These are phyloP conservation scores for Fusarium pseudoanthophilum DNA, from an alignment of 2,329 filamentous ascomycete genomes.

Conservation along the genomic window DNA sequence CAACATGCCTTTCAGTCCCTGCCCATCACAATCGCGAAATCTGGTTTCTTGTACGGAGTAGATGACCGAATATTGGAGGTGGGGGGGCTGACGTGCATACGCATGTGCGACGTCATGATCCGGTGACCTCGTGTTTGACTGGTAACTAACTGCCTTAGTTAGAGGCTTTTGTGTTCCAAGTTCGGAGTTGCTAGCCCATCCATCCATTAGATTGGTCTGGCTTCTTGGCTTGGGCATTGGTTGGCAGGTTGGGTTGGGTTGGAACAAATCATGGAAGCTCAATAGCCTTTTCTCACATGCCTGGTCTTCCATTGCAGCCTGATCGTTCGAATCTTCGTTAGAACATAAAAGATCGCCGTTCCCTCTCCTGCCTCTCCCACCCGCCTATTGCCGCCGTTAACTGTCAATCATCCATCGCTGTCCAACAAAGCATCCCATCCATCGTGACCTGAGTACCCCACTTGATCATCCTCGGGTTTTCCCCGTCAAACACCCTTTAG, in stretches of 20 bases:
- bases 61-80: slow-evolving; percentile 3
- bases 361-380: slow-evolving; percentile 4
- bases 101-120: slow-evolving; percentile 43
- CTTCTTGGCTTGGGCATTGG: slow-evolving; percentile 27
- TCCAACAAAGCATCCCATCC: slow-evolving; percentile 11
- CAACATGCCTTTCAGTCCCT: slow-evolving; percentile 15
- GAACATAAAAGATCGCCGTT: slow-evolving; percentile 41
- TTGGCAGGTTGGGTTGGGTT: slow-evolving; percentile 11
- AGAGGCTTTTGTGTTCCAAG: slow-evolving; percentile 15
- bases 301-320: slow-evolving; percentile 10
- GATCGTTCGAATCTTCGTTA: not conserved
- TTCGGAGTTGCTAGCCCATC: slow-evolving; percentile 3
- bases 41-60: slow-evolving; percentile 36
- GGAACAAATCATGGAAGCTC: slow-evolving; percentile 29
- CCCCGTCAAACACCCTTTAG: slow-evolving; percentile 11
- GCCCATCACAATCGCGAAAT: slow-evolving; percentile 27
- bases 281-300: slow-evolving; percentile 7
- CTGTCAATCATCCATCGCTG: slow-evolving; percentile 7
- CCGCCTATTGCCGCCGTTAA: slow-evolving; percentile 16
- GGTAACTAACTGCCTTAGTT: not conserved
- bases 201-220: slow-evolving; percentile 7
- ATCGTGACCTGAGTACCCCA: slow-evolving; percentile 26
- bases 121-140: slow-evolving; percentile 24
- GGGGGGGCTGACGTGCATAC: slow-evolving; percentile 43
- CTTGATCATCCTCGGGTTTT: slow-evolving; percentile 20